These are phyloP conservation scores for Trichophyton simii DNA, from an alignment of 2,329 filamentous ascomycete genomes.

Conservation along the genomic window DNA sequence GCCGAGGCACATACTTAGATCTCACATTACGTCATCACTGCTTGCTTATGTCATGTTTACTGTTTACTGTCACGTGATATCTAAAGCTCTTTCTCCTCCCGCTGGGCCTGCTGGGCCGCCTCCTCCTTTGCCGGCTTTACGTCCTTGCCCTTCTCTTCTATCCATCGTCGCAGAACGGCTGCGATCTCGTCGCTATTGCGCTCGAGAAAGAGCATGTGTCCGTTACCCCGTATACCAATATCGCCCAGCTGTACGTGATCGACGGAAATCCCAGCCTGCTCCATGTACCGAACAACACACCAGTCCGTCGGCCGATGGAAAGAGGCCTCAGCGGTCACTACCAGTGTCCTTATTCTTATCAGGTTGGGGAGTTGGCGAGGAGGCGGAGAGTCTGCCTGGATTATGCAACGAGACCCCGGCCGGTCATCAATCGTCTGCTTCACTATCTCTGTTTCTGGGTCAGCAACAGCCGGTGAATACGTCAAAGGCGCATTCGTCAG, in stretches of 20 bases:
- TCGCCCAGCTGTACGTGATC: conserved; percentile 36
- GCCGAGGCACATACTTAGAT: background rate
- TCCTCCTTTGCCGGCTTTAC: background rate
- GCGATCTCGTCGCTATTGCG: conserved; percentile 16
- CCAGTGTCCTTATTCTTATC: conserved; percentile 33
- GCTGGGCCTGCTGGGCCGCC: background rate
- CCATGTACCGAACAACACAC: conserved; percentile 41
- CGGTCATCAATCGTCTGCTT: conserved; percentile 14
- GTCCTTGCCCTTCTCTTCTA: conserved; percentile 2
- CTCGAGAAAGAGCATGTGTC: conserved; percentile 35
- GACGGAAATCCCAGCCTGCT: conserved; percentile 39
- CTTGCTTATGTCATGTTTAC: background rate
- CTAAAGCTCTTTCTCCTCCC: background rate
- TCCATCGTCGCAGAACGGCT: conserved; percentile 9
- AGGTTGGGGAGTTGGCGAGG: conserved; percentile 39
- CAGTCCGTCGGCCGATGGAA: conserved; percentile 45
- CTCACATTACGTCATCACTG: background rate
- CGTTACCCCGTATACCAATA: conserved; percentile 40
- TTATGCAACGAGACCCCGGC: conserved; percentile 20
- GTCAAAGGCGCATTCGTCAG: conserved; percentile 37
- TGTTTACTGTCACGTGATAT: background rate
- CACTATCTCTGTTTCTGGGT: conserved; percentile 26
- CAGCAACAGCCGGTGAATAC: conserved; percentile 34
- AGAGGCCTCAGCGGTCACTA: conserved; percentile 43
- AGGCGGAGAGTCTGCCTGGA: conserved; percentile 25